These are phyloP conservation scores for Chlorella variabilis DNA, from an alignment of 163 green algal species.

Conservation along the genomic window DNA sequence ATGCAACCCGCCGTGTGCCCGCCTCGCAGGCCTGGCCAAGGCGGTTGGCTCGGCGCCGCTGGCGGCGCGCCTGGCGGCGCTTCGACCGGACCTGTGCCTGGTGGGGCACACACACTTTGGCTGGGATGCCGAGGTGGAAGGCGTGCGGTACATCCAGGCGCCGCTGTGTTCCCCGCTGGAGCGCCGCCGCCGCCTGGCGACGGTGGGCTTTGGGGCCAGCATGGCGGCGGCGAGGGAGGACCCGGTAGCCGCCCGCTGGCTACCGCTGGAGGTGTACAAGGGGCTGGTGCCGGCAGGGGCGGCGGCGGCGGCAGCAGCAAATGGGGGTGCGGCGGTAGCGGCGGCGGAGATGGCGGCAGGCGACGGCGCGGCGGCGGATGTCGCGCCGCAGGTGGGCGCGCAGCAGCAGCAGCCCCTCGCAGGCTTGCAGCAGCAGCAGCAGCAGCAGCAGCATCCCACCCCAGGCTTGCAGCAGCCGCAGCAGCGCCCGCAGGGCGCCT, in stretches of 20 bases:
- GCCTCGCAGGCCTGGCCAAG: constrained; percentile 58
- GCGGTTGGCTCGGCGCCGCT: constrained; percentile 33
- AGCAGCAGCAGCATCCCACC: constrained; percentile 1
- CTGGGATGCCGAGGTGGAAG: constrained; percentile 24
- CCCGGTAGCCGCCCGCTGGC: constrained; percentile 31
- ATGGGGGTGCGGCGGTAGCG: background rate
- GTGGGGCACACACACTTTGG: constrained; percentile 65
- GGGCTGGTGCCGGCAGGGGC: background rate
- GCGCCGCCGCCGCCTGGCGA: constrained; percentile 43
- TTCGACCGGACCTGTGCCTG: constrained; percentile 68
- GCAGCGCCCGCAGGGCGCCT: background rate
- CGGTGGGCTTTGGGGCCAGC: constrained; percentile 29
- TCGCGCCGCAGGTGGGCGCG: background rate
- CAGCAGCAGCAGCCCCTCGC: background rate
- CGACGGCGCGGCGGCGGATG: no score
- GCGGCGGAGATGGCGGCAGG: background rate
- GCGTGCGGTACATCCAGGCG: constrained; percentile 66
- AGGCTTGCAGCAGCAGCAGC: background rate
- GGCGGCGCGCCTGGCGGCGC: constrained; percentile 12
- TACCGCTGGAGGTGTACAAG: constrained; percentile 35
- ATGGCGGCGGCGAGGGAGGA: background rate
- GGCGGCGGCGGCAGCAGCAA: background rate
- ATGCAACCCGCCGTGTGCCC: no score
- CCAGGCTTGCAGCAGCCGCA: background rate
- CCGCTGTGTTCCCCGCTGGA: constrained; percentile 66